Evolutionary conservation across 2,329 filamentous ascomycete genomes (phyloP), one percentile per base, ranked within the genome.

Genomic region (Trichocomaceae sp.): DNA sequence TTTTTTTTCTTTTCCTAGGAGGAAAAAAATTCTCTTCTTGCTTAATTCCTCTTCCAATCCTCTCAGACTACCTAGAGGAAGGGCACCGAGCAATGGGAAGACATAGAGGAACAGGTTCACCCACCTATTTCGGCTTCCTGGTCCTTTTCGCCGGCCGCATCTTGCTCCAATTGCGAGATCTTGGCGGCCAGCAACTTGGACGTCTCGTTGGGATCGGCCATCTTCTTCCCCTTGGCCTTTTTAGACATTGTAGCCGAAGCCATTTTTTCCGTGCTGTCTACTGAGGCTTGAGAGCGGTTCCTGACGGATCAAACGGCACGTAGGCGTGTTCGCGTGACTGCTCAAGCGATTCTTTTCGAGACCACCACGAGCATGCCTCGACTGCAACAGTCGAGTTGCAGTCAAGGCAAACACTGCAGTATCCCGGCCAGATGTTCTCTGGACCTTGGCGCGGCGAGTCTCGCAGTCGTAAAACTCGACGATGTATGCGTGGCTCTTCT

Each of bases 61-160:
- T 33, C 29, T 35, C 12, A 35, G 31, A 5, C 35, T 39, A 2
- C 22, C 37, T 17, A 41, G n/a, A 19, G 17, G 3, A n/a, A 12
- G 13, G 22, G 31, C 31, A 35, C 31, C 9, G 3, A 20, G 35
- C 37, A 6, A 47, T 48, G 37, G 23, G 26, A 39, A 26, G 37
- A 26, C 6, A 47, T 45, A 46, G 37, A 29, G 50, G 33, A 54
- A 41, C n/a, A 44, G 50, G 51, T 48, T 48, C 49, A 81, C 84
- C 69, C 77, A 95, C 90, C 90, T 69, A 99, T 96, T 77, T 97
- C 93, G 58, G 87, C 83, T 74, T 96, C 91, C 73, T 96, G 90
- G 63, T 95, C 92, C 72, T 95, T 96, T 70, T 96, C 91, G 57
- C 90, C 89, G 10, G 90, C 90, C 49, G 87, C 88, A 78, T 96